phyloP scores from a whole-genome alignment of 2,329 filamentous ascomycete genomes.

The Fusarium foetens region DNA sequence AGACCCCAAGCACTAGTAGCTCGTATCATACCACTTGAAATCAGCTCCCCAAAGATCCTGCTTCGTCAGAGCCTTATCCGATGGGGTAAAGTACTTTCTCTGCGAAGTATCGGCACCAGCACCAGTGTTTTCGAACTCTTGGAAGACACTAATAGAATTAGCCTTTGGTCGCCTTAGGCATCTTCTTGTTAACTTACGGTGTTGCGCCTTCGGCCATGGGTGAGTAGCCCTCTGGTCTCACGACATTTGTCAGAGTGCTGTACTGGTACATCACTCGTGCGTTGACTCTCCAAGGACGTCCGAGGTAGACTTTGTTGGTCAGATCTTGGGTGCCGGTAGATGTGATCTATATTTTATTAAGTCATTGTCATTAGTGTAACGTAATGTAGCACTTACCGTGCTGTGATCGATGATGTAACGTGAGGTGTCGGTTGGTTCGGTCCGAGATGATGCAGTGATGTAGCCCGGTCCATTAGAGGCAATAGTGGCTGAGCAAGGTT shows the following conservation, averaged over 20 bases:
- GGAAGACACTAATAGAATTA: background rate
- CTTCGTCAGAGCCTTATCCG: background rate
- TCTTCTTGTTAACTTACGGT: background rate
- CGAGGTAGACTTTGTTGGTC: rapidly evolving
- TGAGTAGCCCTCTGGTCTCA: background rate
- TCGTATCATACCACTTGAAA: background rate
- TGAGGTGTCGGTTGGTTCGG: rapidly evolving
- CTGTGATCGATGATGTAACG: background rate
- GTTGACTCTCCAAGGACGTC: background rate
- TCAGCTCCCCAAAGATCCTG: background rate
- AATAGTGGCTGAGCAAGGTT: background rate
- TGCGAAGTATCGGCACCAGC: background rate
- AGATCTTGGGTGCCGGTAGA: rapidly evolving
- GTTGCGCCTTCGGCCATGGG: background rate
- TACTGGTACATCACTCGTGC: background rate
- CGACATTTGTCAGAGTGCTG: background rate
- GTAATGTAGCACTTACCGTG: background rate
- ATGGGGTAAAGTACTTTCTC: background rate
- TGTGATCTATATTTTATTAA: rapidly evolving
- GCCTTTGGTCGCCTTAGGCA: background rate
- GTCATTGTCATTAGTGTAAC: rapidly evolving
- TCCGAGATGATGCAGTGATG: background rate
- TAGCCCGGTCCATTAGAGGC: background rate
- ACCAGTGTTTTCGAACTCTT: background rate
- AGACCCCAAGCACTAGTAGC: background rate